phyloP scores from a whole-genome alignment of 148 eudicot species.

The Dianthus caryophyllus region DNA sequence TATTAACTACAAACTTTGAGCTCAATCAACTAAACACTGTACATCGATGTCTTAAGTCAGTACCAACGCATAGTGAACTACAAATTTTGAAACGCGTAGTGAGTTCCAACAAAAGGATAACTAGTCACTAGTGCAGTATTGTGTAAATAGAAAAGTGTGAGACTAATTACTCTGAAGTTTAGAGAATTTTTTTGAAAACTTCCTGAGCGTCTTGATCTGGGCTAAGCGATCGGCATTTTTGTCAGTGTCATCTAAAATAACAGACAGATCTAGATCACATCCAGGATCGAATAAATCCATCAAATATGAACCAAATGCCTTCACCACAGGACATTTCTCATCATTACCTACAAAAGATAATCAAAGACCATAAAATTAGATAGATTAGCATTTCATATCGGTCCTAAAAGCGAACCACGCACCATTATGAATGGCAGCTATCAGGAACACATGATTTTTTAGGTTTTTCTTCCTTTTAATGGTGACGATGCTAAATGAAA shows the following conservation, averaged over 20 bases:
- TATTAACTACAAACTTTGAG: not conserved
- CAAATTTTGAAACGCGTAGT: no score
- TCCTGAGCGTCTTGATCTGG: slow-evolving; percentile 57
- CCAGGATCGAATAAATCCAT: slow-evolving; percentile 76
- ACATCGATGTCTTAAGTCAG: not conserved
- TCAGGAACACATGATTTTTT: not conserved
- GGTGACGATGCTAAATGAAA: not conserved
- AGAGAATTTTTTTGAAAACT: slow-evolving; percentile 55
- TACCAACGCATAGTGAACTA: no score
- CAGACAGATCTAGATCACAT: slow-evolving; percentile 89
- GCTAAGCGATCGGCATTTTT: slow-evolving; percentile 37
- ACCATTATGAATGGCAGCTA: not conserved
- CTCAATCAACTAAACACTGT: not conserved
- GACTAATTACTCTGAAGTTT: slow-evolving; percentile 57
- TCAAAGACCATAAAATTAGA: not conserved
- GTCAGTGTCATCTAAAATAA: slow-evolving; percentile 45
- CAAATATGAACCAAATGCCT: slow-evolving; percentile 72
- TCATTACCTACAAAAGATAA: slow-evolving; percentile 44
- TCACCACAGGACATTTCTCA: slow-evolving; percentile 55
- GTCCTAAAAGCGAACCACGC: not conserved
- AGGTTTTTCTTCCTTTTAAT: not conserved
- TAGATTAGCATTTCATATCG: not conserved
- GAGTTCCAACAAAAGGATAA: not conserved
- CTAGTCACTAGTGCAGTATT: not conserved
- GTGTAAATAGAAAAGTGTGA: slow-evolving; percentile 7